Percentiles rank a stretch among this genome's conserved stretches.
phyloP scores from a whole-genome alignment of 768 basidiomycete genomes.

The Boletus vinaceobasis region DNA sequence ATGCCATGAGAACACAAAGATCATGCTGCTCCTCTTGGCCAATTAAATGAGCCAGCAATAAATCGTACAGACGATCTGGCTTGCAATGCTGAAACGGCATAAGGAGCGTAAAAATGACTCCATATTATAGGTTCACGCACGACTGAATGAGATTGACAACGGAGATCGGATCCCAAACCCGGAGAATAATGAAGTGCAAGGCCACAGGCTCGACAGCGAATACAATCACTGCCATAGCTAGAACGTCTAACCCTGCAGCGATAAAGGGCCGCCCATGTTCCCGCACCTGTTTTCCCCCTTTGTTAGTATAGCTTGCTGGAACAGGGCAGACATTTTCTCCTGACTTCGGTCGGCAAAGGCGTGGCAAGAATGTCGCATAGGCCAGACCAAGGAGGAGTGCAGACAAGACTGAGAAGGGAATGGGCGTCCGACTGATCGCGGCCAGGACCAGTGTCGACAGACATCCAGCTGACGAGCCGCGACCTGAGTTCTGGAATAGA shows the following conservation, averaged over 20 bases:
- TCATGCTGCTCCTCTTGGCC: slow-evolving; percentile 7
- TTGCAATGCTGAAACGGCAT: neutral
- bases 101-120: neutral
- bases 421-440: slow-evolving; percentile 40
- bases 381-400: slow-evolving; percentile 55
- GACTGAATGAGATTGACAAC: slow-evolving; percentile 11
- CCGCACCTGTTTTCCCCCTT: slow-evolving; percentile 59
- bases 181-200: slow-evolving; percentile 60
- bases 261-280: slow-evolving; percentile 75
- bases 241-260: slow-evolving; percentile 75
- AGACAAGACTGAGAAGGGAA: slow-evolving; percentile 63
- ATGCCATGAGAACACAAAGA: neutral
- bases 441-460: neutral
- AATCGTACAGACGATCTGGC: slow-evolving; percentile 14
- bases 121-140: neutral
- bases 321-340: slow-evolving; percentile 25
- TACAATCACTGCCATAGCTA: slow-evolving; percentile 55
- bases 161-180: slow-evolving; percentile 19
- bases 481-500: neutral
- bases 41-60: slow-evolving; percentile 13
- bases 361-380: slow-evolving; percentile 58
- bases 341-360: slow-evolving; percentile 69
- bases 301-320: slow-evolving; percentile 45
- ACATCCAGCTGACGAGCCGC: neutral
- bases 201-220: slow-evolving; percentile 62